A percentile compares a stretch with the other conserved stretches of the same genome.
Evolutionary conservation across 257 asterid species (phyloP).

Genomic region (Ballota nigra): DNA sequence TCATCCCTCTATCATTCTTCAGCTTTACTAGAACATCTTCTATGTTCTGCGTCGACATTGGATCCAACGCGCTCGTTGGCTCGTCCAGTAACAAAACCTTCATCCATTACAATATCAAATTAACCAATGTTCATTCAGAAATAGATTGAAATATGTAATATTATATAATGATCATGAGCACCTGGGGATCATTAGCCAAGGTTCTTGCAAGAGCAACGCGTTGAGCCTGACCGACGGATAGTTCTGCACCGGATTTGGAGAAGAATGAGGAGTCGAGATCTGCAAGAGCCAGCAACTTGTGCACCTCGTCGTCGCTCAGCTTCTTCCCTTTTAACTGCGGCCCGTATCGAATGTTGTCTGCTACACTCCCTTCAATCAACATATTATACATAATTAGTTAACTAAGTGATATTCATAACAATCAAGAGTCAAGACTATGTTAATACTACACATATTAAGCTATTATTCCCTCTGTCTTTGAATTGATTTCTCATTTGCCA

Average conservation of each 20-base stretch:
- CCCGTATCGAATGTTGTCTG: constrained; percentile 67
- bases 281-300: constrained; percentile 54
- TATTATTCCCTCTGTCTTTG: too few species aligned
- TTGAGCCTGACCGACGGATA: constrained; percentile 88
- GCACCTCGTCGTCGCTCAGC: constrained; percentile 45
- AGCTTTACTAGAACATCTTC: constrained; percentile 17
- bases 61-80: constrained; percentile 25
- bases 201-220: constrained; percentile 84
- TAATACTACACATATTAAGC: too few species aligned
- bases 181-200: constrained; percentile 61
- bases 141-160: too few species aligned
- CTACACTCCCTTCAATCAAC: constrained; percentile 51
- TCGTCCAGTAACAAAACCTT: constrained; percentile 22
- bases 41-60: constrained; percentile 17
- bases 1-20: constrained; percentile 6
- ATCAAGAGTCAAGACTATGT: too few species aligned
- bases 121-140: too few species aligned
- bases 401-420: too few species aligned
- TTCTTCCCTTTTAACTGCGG: constrained; percentile 43
- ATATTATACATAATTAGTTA: neutral
- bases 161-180: too few species aligned
- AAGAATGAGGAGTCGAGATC: constrained; percentile 63
- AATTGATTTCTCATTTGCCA: too few species aligned
- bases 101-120: neutral
- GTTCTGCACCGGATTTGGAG: constrained; percentile 47